Conservation (phyloP, 2,329 filamentous ascomycete genomes). For the Penicillium sp. region DNA sequence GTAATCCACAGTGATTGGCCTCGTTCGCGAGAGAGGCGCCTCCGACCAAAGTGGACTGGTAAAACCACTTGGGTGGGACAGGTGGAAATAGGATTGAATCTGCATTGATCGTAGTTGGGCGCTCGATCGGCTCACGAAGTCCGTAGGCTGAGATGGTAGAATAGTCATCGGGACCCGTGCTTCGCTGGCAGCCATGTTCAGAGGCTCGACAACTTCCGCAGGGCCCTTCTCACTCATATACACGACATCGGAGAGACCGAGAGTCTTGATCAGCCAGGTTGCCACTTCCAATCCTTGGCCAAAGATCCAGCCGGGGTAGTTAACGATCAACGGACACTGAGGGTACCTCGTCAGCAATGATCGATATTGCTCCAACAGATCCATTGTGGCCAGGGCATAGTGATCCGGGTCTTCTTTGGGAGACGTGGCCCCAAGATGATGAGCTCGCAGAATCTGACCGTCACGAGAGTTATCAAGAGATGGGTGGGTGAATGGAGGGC, state of each 20-base stretch:
- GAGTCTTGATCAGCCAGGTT: slow-evolving; percentile 46
- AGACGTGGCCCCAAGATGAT: slow-evolving; percentile 55
- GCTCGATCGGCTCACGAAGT: slow-evolving; percentile 50
- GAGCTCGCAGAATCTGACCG: slow-evolving; percentile 50
- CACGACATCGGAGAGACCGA: slow-evolving; percentile 55
- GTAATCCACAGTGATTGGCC: slow-evolving; percentile 55
- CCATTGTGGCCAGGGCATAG: slow-evolving; percentile 54
- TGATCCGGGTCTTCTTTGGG: slow-evolving; percentile 60
- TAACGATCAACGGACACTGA: slow-evolving; percentile 56
- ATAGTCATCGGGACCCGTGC: slow-evolving; percentile 44
- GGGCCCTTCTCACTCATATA: slow-evolving; percentile 55
- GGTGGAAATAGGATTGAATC: slow-evolving; percentile 63
- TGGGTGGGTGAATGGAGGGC: slow-evolving; percentile 59
- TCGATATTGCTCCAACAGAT: slow-evolving; percentile 54
- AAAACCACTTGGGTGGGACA: slow-evolving; percentile 31
- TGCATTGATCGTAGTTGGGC: slow-evolving; percentile 59
- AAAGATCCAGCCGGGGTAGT: slow-evolving; percentile 59
- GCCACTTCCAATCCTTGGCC: slow-evolving; percentile 54
- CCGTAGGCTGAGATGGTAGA: slow-evolving; percentile 49
- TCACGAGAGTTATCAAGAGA: slow-evolving; percentile 35
- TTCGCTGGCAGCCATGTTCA: slow-evolving; percentile 43
- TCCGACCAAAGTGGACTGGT: slow-evolving; percentile 47
- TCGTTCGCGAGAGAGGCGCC: slow-evolving; percentile 47
- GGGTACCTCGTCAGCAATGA: slow-evolving; percentile 42
- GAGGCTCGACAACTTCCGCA: slow-evolving; percentile 44